Conservation (phyloP, 2,329 filamentous ascomycete genomes). For the Scleromitrula shiraiana region DNA sequence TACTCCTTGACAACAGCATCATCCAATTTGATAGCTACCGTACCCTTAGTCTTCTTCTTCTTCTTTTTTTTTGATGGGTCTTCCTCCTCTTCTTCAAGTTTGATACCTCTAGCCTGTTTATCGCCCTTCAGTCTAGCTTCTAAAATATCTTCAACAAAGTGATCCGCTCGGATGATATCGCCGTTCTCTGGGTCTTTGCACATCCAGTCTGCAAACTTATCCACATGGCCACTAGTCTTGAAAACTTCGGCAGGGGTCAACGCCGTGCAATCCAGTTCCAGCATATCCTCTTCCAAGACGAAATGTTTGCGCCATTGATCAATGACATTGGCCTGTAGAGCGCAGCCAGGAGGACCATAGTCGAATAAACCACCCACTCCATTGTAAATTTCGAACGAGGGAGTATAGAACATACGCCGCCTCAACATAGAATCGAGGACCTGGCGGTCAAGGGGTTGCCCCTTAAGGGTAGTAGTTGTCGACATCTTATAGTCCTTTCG, state of each 20-base stretch:
- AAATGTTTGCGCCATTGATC: constrained; percentile 69
- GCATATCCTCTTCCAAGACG: constrained; percentile 66
- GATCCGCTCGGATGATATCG: constrained; percentile 92
- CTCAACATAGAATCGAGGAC: constrained; percentile 78
- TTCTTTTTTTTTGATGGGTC: constrained; percentile 74
- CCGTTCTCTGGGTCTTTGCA: constrained; percentile 97
- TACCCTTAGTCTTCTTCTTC: constrained; percentile 80
- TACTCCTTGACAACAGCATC: constrained; percentile 84
- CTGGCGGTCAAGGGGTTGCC: constrained; percentile 78
- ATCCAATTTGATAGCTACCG: constrained; percentile 75
- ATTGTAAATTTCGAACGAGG: constrained; percentile 91
- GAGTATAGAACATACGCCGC: constrained; percentile 88
- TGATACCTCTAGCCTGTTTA: constrained; percentile 83
- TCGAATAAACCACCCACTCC: constrained; percentile 75
- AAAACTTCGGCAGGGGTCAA: constrained; percentile 88
- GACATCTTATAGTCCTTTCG: constrained; percentile 38
- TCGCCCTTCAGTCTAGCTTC: constrained; percentile 81
- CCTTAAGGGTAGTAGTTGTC: constrained; percentile 71
- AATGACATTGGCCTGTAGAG: constrained; percentile 61
- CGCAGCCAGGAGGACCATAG: constrained; percentile 54
- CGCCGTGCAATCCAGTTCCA: constrained; percentile 76
- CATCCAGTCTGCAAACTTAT: constrained; percentile 96
- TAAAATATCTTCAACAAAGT: constrained; percentile 90
- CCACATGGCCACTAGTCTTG: constrained; percentile 93
- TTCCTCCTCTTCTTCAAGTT: constrained; percentile 68